Evolutionary conservation across 2,329 filamentous ascomycete species (phyloP), one percentile per base, ranked within the genome.

Genomic region (Aspergillus pseudoviridinutans): DNA sequence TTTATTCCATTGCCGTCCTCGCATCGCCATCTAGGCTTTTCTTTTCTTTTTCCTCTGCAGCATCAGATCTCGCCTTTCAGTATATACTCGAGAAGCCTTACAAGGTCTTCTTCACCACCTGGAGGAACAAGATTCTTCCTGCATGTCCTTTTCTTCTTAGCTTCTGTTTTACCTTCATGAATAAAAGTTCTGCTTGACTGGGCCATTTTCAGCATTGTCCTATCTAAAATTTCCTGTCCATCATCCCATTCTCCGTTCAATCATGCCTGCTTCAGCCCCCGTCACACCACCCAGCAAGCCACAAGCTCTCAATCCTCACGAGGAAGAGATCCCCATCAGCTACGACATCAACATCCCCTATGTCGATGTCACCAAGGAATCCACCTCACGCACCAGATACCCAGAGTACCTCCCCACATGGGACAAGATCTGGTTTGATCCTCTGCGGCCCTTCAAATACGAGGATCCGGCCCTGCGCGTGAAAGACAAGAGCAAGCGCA

Each of bases 331-430:
- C 53, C 73, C 74, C 27, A 74, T 76, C 56, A 75, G 69, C 54
- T 79, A 79, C 61, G 77, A 79, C 63, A 79, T 79, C 68, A 79
- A 80, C 65, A 73, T 80, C 51, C 78, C 78, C 50, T 80, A 86
- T 57, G 72, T 74, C 52, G 72, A 69, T 62, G 73, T 71, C 59
- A 72, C 70, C 58, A 72, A 70, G 62, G 72, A 72, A 58, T 70
- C 67, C 49, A 68, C 71, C n/a, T 64, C 69, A 53, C 69, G 71
- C 49, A 72, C 73, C 27, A 71, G 74, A 50, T 80, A 79, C 62
- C 74, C 76, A 9, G 67, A 77, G 52, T 80, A 80, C 58, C 72
- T 80, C 10, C 78, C 78, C 6, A 74, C 73, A 47, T 80, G 78
- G 78, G 78, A 80, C 56, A 71, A 74, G 41, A 61, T 78, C 29